phyloP scores from a whole-genome alignment of 768 basidiomycete genomes.

The Fomitopsis serialis region DNA sequence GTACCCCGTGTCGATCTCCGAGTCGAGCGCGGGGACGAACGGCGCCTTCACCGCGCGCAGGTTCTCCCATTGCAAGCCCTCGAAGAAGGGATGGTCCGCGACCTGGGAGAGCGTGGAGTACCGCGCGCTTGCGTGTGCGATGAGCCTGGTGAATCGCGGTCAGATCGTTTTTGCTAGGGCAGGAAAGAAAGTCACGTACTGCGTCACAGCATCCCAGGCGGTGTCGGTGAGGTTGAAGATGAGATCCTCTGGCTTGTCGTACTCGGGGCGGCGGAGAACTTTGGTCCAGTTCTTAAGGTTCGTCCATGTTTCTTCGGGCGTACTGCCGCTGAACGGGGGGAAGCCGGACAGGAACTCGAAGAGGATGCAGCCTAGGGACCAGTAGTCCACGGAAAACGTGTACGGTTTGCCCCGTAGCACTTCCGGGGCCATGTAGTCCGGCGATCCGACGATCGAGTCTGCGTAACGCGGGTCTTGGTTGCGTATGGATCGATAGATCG shows the following conservation, averaged over 20 bases:
- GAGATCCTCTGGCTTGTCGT: constrained; percentile 92
- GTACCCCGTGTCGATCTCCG: constrained; percentile 92
- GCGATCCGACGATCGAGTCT: constrained; percentile 95
- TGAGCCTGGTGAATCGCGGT: constrained; percentile 50
- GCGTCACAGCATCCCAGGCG: constrained; percentile 91
- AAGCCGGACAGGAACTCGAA: constrained; percentile 97
- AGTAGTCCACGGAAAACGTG: constrained; percentile 94
- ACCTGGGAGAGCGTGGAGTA: constrained; percentile 72
- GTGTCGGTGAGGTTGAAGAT: constrained; percentile 93
- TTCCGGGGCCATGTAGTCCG: constrained; percentile 98
- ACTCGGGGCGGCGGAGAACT: constrained; percentile 87
- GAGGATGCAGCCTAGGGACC: constrained; percentile 97
- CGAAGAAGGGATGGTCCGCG: constrained; percentile 79
- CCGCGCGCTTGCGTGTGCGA: constrained; percentile 80
- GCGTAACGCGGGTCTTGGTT: constrained; percentile 90
- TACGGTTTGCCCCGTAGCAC: constrained; percentile 94
- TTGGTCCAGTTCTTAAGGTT: constrained; percentile 98
- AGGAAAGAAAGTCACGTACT: constrained; percentile 38
- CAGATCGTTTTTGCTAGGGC: not conserved
- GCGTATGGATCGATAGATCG: constrained; percentile 89
- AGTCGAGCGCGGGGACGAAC: constrained; percentile 91
- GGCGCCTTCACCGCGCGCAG: constrained; percentile 76
- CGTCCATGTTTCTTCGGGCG: constrained; percentile 97
- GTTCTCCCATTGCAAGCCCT: constrained; percentile 67
- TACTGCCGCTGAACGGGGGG: constrained; percentile 95